These are phyloP conservation scores for Pelargonium citronellum DNA, from an alignment of 441 rosid genomes.

Conservation along the genomic window DNA sequence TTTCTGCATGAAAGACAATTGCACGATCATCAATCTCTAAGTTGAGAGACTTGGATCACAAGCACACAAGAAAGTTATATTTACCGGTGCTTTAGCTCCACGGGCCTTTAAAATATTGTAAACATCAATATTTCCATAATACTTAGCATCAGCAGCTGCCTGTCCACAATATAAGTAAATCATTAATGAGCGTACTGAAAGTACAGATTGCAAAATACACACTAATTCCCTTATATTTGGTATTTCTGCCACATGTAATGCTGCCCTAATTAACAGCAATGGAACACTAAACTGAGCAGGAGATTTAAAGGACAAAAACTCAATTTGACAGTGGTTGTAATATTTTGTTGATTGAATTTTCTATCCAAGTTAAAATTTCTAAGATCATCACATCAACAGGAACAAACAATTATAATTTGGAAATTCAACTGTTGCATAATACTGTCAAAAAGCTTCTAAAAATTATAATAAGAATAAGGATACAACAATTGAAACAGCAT, in stretches of 20 bases:
- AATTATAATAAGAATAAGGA: too few relatives aligned
- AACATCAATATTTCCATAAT: conserved; percentile 75
- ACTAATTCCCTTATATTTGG: background rate
- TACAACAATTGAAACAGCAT: too few relatives aligned
- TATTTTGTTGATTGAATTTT: too few relatives aligned
- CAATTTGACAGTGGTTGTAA: too few relatives aligned
- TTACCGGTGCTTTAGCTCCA: conserved; percentile 87
- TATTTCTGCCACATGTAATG: background rate
- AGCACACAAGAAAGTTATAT: background rate
- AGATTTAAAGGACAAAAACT: background rate
- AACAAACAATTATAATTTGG: too few relatives aligned
- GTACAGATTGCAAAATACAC: background rate
- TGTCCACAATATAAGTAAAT: conserved; percentile 24
- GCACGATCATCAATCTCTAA: background rate
- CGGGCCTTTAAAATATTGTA: conserved; percentile 77
- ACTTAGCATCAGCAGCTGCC: conserved; percentile 95
- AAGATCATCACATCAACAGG: too few relatives aligned
- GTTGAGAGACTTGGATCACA: conserved; percentile 1
- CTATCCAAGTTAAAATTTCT: too few relatives aligned
- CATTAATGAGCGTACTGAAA: background rate
- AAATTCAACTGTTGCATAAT: too few relatives aligned
- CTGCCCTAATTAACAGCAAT: background rate
- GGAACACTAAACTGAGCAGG: background rate
- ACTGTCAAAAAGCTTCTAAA: too few relatives aligned
- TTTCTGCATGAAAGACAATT: conserved; percentile 42